Evolutionary conservation across 495 filamentous ascomycete species (phyloP).

Genomic region (Hyaloscypha finlandica): DNA sequence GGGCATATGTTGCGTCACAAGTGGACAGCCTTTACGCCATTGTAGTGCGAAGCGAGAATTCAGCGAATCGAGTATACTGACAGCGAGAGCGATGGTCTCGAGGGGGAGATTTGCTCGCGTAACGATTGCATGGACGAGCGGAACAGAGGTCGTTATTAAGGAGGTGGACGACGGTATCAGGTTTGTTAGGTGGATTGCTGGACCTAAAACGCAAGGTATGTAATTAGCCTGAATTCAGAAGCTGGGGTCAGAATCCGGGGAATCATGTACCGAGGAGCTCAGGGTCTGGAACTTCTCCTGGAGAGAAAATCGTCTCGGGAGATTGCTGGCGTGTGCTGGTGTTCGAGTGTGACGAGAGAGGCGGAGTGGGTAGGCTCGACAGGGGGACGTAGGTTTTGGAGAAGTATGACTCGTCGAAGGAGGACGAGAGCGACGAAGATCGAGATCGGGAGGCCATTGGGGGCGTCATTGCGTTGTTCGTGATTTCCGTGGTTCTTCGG

Average conservation of each 20-base stretch:
- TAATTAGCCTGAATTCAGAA: conserved; percentile 20
- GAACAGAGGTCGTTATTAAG: conserved; percentile 48
- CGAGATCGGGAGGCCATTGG: conserved; percentile 23
- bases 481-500: background rate
- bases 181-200: conserved; percentile 56
- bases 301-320: conserved; percentile 37
- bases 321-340: conserved; percentile 38
- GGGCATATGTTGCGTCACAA: conserved; percentile 23
- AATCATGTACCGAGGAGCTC: conserved; percentile 47
- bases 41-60: conserved; percentile 51
- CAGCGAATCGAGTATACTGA: conserved; percentile 57
- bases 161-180: conserved; percentile 55
- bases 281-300: conserved; percentile 44
- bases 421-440: conserved; percentile 16
- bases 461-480: conserved; percentile 16
- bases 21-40: conserved; percentile 52
- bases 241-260: conserved; percentile 18
- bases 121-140: conserved; percentile 53
- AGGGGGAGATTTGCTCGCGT: conserved; percentile 49
- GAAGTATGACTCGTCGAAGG: conserved; percentile 49
- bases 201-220: conserved; percentile 39
- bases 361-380: conserved; percentile 62
- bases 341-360: conserved; percentile 47
- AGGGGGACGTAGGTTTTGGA: conserved; percentile 58
- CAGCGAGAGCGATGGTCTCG: conserved; percentile 53